Conservation (phyloP, 2,329 filamentous ascomycete species). For the Fusarium sp. region DNA sequence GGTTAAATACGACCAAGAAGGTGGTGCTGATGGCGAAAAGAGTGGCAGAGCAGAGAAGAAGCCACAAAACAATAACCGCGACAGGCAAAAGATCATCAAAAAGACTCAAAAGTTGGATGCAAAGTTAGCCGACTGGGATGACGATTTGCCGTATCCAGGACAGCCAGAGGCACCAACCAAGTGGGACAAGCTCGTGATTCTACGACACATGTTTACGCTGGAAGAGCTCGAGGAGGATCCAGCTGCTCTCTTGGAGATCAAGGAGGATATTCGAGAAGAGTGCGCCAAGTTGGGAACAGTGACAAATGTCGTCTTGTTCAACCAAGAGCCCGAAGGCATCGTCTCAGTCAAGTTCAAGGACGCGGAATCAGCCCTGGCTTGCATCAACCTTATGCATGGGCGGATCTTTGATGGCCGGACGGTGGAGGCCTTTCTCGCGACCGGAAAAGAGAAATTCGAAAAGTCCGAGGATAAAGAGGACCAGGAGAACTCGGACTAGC, state of each 20-base stretch:
- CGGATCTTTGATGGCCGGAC: slow-evolving; percentile 78
- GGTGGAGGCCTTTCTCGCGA: slow-evolving; percentile 75
- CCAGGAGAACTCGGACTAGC: slow-evolving; percentile 51
- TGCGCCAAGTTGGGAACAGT: slow-evolving; percentile 86
- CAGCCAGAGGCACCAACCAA: slow-evolving; percentile 56
- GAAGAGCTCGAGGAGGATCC: slow-evolving; percentile 86
- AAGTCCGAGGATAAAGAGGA: slow-evolving; percentile 69
- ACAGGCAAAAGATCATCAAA: slow-evolving; percentile 89
- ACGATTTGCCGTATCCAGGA: slow-evolving; percentile 74
- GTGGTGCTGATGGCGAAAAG: slow-evolving; percentile 32
- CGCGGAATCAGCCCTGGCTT: slow-evolving; percentile 74
- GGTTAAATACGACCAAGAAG: slow-evolving; percentile 70
- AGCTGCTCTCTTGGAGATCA: slow-evolving; percentile 85
- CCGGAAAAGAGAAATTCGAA: slow-evolving; percentile 76
- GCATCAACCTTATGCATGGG: slow-evolving; percentile 79
- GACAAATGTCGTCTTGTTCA: slow-evolving; percentile 90
- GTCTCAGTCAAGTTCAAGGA: slow-evolving; percentile 85
- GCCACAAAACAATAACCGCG: slow-evolving; percentile 65
- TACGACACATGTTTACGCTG: slow-evolving; percentile 94
- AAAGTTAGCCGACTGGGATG: slow-evolving; percentile 93
- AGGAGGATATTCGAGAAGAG: slow-evolving; percentile 92
- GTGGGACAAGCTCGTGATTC: slow-evolving; percentile 83
- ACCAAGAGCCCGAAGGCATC: slow-evolving; percentile 84
- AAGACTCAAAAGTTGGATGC: slow-evolving; percentile 92
- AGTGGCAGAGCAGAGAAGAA: slow-evolving; percentile 49